phyloP scores from a whole-genome alignment of 2,329 filamentous ascomycete species.

The Scedosporium dehoogii region DNA sequence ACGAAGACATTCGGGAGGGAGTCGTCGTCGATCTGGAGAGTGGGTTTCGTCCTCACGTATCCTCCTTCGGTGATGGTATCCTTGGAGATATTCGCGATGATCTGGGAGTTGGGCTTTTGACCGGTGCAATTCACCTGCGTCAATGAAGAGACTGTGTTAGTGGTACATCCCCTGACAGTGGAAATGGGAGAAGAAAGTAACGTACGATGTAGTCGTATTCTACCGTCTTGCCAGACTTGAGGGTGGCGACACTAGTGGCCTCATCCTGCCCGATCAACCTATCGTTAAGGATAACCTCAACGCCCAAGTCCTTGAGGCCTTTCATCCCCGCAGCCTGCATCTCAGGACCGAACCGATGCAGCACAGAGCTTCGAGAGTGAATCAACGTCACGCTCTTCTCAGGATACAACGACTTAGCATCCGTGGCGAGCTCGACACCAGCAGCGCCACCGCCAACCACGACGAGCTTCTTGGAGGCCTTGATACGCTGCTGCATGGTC shows the following conservation, averaged over 20 bases:
- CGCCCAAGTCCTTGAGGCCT: conserved; percentile 33
- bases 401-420: conserved; percentile 45
- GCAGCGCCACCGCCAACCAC: conserved; percentile 51
- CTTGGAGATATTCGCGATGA: conserved; percentile 34
- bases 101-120: conserved; percentile 43
- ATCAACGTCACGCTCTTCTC: conserved; percentile 47
- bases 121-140: conserved; percentile 48
- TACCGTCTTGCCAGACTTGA: conserved; percentile 33
- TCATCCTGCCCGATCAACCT: conserved; percentile 28
- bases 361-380: conserved; percentile 42
- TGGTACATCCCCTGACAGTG: neutral
- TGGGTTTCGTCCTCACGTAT: conserved; percentile 43
- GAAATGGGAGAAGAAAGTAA: conserved; percentile 5
- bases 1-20: conserved; percentile 44
- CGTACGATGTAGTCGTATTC: conserved; percentile 41
- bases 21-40: conserved; percentile 44
- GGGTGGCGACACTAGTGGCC: conserved; percentile 26
- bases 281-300: conserved; percentile 42
- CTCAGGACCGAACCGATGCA: conserved; percentile 40
- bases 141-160: neutral
- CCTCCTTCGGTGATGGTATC: conserved; percentile 33
- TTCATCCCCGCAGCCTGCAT: conserved; percentile 28
- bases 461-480: conserved; percentile 30
- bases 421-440: conserved; percentile 50
- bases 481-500: conserved; percentile 35